phyloP scores from a whole-genome alignment of 768 basidiomycete genomes.

The Dentipellis fragilis region DNA sequence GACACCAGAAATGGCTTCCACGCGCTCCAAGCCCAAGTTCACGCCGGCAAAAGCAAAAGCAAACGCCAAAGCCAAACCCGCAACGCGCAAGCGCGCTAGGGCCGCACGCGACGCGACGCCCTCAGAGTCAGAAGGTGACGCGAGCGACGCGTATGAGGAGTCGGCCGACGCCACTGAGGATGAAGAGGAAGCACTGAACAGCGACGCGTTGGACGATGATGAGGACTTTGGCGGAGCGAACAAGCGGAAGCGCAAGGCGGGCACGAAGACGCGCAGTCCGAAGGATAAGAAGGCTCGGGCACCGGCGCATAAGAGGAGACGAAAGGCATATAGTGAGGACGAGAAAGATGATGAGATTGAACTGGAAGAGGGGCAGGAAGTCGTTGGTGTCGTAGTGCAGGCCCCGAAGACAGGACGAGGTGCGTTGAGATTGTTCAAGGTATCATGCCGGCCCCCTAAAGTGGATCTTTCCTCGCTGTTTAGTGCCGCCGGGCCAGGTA shows the following conservation, averaged over 20 bases:
- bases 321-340: slow-evolving; percentile 51
- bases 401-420: slow-evolving; percentile 81
- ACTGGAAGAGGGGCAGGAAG: slow-evolving; percentile 53
- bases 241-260: slow-evolving; percentile 21
- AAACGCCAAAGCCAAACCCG: too few species aligned
- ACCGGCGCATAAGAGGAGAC: slow-evolving; percentile 19
- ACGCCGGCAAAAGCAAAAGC: too few species aligned
- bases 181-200: slow-evolving; percentile 21
- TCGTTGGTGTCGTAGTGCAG: slow-evolving; percentile 68
- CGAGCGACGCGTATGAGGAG: slow-evolving; percentile 12
- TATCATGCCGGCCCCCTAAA: too few species aligned
- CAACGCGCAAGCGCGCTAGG: too few species aligned
- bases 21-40: too few species aligned
- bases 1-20: too few species aligned
- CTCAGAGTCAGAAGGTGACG: background rate
- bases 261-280: slow-evolving; percentile 5
- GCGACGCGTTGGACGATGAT: slow-evolving; percentile 28
- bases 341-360: slow-evolving; percentile 63
- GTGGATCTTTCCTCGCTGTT: too few species aligned
- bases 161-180: background rate
- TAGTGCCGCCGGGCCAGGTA: slow-evolving; percentile 81
- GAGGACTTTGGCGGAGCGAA: slow-evolving; percentile 9
- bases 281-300: slow-evolving; percentile 10
- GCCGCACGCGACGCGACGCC: background rate
- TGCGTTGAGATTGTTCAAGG: slow-evolving; percentile 22